Base-by-base conservation (phyloP, 257 asterid genomes). In the Mitragyna speciosa region DNA sequence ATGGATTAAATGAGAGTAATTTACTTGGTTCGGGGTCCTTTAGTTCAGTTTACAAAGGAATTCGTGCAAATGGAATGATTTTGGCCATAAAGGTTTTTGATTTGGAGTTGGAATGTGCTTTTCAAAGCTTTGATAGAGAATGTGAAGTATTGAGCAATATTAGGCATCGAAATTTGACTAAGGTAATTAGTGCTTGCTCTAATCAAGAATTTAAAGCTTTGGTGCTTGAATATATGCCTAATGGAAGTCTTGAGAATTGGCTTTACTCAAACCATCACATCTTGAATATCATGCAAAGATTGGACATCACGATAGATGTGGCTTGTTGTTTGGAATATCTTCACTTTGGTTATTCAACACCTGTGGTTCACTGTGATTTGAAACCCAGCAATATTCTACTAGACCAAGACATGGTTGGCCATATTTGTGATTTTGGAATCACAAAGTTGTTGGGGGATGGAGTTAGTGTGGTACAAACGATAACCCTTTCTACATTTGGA, bases 21-120 rank as follows among this genome's bases (percentile, higher is more conserved):
- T 30, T 65, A 28, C 70, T 65, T 65, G 70, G 70, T 22, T 28
- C 43, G 8, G 70, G 70, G 3, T 14, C 20, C 0, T 65, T 65
- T 65, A 43, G 70, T 4, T 65, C 70, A 11, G 70, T 65, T 28
- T 75, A 75, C 70, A 75, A 59, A 36, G 78, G 70, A 36, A 7
- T 2, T 6, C 70, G n/a, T n/a, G n/a, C n/a, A n/a, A n/a, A n/a
- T n/a, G n/a, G n/a, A n/a, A n/a, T n/a, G n/a, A n/a, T n/a, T n/a
- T n/a, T n/a, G n/a, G n/a, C n/a, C n/a, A n/a, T n/a, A n/a, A n/a
- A n/a, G n/a, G n/a, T n/a, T n/a, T n/a, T n/a, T n/a, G n/a, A n/a
- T n/a, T n/a, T n/a, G n/a, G n/a, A n/a, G n/a, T n/a, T n/a, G n/a
- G n/a, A n/a, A n/a, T n/a, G n/a, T n/a, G n/a, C n/a, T n/a, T n/a